phyloP scores from a whole-genome alignment of 306 rosid species.

The Pachyrhizus erosus region DNA sequence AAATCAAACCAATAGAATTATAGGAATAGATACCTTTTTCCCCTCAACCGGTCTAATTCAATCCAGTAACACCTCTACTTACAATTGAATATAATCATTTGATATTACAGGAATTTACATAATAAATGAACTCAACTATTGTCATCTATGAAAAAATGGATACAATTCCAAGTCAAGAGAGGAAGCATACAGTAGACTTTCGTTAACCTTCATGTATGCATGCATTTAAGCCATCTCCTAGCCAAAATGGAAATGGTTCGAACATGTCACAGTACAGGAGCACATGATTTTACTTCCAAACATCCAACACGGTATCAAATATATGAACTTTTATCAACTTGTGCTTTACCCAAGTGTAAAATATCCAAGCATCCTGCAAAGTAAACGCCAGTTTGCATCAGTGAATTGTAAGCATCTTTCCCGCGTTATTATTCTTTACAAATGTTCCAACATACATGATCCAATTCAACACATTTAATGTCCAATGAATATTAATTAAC shows the following conservation, averaged over 20 bases:
- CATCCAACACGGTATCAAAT: constrained; percentile 1
- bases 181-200: constrained; percentile 16
- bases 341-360: constrained; percentile 50
- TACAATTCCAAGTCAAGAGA: constrained; percentile 5
- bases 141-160: constrained; percentile 13
- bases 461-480: neutral
- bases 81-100: constrained; percentile 22
- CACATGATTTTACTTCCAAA: constrained; percentile 26
- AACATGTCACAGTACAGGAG: constrained; percentile 34
- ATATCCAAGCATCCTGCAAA: constrained; percentile 57
- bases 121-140: constrained; percentile 26
- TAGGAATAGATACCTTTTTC: too few relatives aligned
- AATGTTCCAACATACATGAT: neutral
- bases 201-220: constrained; percentile 40
- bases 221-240: constrained; percentile 28
- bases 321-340: constrained; percentile 1
- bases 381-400: constrained; percentile 23
- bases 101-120: constrained; percentile 43
- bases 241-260: constrained; percentile 35
- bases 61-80: neutral
- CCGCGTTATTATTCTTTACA: neutral
- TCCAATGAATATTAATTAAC: too few relatives aligned
- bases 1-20: too few relatives aligned
- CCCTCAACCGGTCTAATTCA: neutral
- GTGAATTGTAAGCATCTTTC: constrained; percentile 11